Percentiles rank a stretch among this genome's conserved stretches.
phyloP scores from a whole-genome alignment of 495 filamentous ascomycete species.

The Cryomyces minteri region DNA sequence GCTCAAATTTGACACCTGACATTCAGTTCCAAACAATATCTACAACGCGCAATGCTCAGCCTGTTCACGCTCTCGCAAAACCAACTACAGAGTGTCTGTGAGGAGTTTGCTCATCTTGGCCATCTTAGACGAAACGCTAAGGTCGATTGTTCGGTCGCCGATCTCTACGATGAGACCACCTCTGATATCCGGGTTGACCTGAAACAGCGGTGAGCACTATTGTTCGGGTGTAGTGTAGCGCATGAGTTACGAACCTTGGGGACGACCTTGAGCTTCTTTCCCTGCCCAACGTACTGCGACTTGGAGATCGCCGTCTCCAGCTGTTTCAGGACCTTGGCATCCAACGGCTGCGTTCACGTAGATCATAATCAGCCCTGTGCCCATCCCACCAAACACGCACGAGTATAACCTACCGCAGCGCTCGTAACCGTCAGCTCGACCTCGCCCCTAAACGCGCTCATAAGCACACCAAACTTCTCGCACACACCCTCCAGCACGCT shows the following conservation, averaged over 20 bases:
- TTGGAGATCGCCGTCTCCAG: slow-evolving; percentile 80
- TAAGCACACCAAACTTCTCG: slow-evolving; percentile 72
- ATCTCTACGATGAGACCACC: slow-evolving; percentile 93
- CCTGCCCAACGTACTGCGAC: slow-evolving; percentile 70
- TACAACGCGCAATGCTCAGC: too few relatives aligned
- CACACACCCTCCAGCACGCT: slow-evolving; percentile 62
- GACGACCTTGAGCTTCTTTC: slow-evolving; percentile 94
- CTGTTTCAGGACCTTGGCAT: slow-evolving; percentile 63
- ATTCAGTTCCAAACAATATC: too few relatives aligned
- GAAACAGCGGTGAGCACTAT: neutral
- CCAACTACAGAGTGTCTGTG: slow-evolving; percentile 70
- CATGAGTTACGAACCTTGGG: slow-evolving; percentile 41
- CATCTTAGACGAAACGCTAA: slow-evolving; percentile 87
- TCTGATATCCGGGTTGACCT: slow-evolving; percentile 88
- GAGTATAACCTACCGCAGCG: slow-evolving; percentile 49
- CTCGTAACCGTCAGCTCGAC: slow-evolving; percentile 79
- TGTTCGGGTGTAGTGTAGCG: neutral
- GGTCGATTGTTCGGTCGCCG: slow-evolving; percentile 93
- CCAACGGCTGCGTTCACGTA: slow-evolving; percentile 47
- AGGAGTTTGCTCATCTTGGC: slow-evolving; percentile 98
- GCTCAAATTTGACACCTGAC: too few relatives aligned
- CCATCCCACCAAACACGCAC: neutral
- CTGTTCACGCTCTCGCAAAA: too few relatives aligned
- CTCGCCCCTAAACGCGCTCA: slow-evolving; percentile 81
- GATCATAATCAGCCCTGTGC: slow-evolving; percentile 4